phyloP scores from a whole-genome alignment of 1,284 basidiomycete species.

The Pseudozyma thailandica region DNA sequence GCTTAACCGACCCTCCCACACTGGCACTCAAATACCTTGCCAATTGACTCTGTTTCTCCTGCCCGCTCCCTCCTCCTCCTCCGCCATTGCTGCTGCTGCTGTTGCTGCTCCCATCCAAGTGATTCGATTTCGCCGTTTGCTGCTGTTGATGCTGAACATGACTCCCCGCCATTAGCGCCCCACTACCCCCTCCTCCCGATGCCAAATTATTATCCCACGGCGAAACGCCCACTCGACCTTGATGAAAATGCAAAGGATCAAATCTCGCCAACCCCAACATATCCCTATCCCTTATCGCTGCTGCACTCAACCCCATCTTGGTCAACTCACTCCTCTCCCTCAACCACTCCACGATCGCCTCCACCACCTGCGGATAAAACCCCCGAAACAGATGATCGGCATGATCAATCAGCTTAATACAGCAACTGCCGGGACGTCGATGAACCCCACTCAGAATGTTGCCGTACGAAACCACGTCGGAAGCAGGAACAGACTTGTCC shows the following conservation, averaged over 20 bases:
- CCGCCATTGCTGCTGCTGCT: no score
- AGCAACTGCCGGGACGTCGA: conserved; percentile 35
- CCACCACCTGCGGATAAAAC: conserved; percentile 54
- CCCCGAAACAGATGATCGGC: conserved; percentile 56
- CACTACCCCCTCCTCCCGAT: not conserved
- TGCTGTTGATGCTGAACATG: no score
- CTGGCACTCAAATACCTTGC: not conserved
- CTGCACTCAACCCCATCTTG: conserved; percentile 38
- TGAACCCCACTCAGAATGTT: conserved; percentile 39
- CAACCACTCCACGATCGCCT: conserved; percentile 47
- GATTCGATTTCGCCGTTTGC: not conserved
- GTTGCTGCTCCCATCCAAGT: conserved; percentile 14
- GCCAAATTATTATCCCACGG: conserved; percentile 32
- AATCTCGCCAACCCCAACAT: conserved; percentile 32
- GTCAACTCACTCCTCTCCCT: conserved; percentile 21
- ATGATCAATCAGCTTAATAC: conserved; percentile 49
- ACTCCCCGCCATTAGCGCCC: not conserved
- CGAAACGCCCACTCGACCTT: conserved; percentile 9
- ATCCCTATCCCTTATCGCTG: conserved; percentile 32
- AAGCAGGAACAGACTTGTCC: conserved; percentile 52
- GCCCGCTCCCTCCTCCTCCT: no score
- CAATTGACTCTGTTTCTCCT: not conserved
- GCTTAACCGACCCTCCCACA: not conserved
- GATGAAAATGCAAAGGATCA: conserved; percentile 11
- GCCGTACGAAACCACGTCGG: conserved; percentile 42